These are phyloP conservation scores for Podila horticola DNA, from an alignment of 192 early-diverging fungal genomes.

Conservation along the genomic window DNA sequence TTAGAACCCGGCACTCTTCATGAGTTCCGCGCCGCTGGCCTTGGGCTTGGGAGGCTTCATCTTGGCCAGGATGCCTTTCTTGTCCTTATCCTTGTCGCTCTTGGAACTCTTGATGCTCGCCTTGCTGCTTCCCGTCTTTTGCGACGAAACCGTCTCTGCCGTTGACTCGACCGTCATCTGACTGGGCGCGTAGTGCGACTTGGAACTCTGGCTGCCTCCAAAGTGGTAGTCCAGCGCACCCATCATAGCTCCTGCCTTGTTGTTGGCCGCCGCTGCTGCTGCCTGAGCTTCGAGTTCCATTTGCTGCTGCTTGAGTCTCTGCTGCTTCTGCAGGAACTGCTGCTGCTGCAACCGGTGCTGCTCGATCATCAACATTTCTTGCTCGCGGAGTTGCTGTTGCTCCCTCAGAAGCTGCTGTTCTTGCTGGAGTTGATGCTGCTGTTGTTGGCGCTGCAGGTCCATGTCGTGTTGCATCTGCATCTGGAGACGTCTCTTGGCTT, in stretches of 20 bases:
- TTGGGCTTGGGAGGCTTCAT: constrained; percentile 48
- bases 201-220: neutral
- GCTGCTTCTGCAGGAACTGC: constrained; percentile 17
- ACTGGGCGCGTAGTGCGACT: constrained; percentile 8
- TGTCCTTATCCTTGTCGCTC: constrained; percentile 23
- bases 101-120: constrained; percentile 29
- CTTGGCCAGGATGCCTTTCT: constrained; percentile 38
- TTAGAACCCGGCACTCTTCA: constrained; percentile 49
- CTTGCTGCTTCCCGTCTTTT: constrained; percentile 32
- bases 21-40: constrained; percentile 27
- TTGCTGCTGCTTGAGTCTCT: constrained; percentile 9
- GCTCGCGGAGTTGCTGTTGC: constrained; percentile 32
- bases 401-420: constrained; percentile 14
- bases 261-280: neutral
- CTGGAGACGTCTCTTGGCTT: constrained; percentile 40
- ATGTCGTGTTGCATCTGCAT: constrained; percentile 33
- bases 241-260: constrained; percentile 2
- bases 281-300: neutral
- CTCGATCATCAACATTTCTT: constrained; percentile 16
- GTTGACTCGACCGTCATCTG: constrained; percentile 14
- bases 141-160: constrained; percentile 10
- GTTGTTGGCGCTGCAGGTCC: constrained; percentile 17
- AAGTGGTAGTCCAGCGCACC: constrained; percentile 32
- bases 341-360: constrained; percentile 30
- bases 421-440: constrained; percentile 11